Evolutionary conservation across 441 rosid genomes (phyloP).

Genomic region (Bruguiera hainesii): DNA sequence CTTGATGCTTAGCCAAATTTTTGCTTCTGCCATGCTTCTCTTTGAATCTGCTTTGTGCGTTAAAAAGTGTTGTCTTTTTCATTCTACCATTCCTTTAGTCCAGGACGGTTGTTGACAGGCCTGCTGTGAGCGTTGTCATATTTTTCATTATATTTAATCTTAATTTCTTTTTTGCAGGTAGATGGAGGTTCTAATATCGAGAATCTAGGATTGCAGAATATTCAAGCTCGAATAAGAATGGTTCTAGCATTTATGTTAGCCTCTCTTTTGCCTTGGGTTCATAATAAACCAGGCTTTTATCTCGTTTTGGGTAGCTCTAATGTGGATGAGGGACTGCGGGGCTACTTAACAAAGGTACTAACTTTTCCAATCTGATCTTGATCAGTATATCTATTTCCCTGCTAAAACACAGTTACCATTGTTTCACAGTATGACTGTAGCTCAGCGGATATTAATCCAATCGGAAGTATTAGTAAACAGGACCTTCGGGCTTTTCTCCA

Average conservation of each 20-base stretch:
- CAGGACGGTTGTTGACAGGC: too few species aligned
- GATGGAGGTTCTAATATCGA: conserved; percentile 92
- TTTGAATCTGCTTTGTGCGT: too few species aligned
- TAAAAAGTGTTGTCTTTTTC: too few species aligned
- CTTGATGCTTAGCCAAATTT: not conserved
- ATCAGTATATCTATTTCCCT: not conserved
- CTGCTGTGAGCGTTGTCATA: not conserved
- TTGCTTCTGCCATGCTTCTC: not conserved
- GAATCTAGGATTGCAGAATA: conserved; percentile 94
- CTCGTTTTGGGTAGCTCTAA: conserved; percentile 96
- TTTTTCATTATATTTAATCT: not conserved
- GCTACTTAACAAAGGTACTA: conserved; percentile 88
- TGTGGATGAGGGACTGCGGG: conserved; percentile 95
- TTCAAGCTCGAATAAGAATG: conserved; percentile 98
- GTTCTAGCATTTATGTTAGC: conserved; percentile 94
- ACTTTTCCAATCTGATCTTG: not conserved
- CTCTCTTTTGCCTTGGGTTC: conserved; percentile 97
- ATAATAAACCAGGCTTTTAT: conserved; percentile 83
- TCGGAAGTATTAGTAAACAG: conserved; percentile 91
- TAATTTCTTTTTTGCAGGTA: conserved; percentile 44
- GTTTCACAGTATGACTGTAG: conserved; percentile 87
- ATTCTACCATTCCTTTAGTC: too few species aligned
- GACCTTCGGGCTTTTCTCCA: conserved; percentile 76
- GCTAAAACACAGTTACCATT: conserved; percentile 8
- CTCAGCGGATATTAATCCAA: conserved; percentile 95